These are phyloP conservation scores for Salix suchowensis DNA, from an alignment of 345 rosid species.

Conservation along the genomic window DNA sequence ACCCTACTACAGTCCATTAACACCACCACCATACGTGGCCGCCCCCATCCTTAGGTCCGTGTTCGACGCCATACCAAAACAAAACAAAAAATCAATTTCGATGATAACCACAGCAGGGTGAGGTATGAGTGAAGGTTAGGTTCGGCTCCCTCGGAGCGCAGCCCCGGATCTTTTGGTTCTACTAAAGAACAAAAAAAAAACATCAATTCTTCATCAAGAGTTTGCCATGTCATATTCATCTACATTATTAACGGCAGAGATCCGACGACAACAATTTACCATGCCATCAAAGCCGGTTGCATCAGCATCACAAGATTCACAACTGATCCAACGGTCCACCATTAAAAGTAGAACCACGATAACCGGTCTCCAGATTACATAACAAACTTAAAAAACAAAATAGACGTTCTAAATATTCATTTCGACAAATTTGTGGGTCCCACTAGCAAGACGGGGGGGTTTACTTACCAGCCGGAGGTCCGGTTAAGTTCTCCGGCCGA, in stretches of 20 bases:
- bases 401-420: neutral
- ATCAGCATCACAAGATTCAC: neutral
- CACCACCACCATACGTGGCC: too few relatives aligned
- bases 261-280: neutral
- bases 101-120: too few relatives aligned
- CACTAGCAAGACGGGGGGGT: neutral
- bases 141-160: too few relatives aligned
- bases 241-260: neutral
- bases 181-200: neutral
- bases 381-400: neutral
- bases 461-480: slow-evolving; percentile 3
- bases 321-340: neutral
- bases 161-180: too few relatives aligned
- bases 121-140: too few relatives aligned
- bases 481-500: slow-evolving; percentile 22
- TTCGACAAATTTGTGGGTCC: slow-evolving; percentile 10
- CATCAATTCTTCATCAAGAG: neutral
- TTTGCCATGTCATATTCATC: neutral
- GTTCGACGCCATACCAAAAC: too few relatives aligned
- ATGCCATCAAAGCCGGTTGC: neutral
- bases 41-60: too few relatives aligned
- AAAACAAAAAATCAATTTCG: too few relatives aligned
- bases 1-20: too few relatives aligned
- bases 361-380: neutral
- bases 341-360: neutral